Conservation (phyloP, 2,329 filamentous ascomycete species). For the Hypoxylon sp. region DNA sequence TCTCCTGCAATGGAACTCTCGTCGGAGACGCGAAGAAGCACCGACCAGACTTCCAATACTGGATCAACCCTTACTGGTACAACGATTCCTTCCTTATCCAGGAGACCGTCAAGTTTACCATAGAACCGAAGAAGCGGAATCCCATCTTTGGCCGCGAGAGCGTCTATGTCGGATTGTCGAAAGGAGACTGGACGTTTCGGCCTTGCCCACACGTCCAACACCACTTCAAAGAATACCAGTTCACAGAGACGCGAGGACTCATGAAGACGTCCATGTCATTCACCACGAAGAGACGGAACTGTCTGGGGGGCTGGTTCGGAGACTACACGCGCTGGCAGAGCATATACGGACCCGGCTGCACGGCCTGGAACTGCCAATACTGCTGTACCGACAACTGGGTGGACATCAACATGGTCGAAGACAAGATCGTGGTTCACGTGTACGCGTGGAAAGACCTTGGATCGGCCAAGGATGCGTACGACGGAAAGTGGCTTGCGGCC, state of each 20-base stretch:
- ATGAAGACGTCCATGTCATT: slow-evolving; percentile 30
- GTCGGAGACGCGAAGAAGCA: slow-evolving; percentile 15
- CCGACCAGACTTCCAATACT: slow-evolving; percentile 31
- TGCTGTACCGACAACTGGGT: slow-evolving; percentile 33
- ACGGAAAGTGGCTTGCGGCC: slow-evolving; percentile 37
- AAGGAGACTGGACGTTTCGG: slow-evolving; percentile 31
- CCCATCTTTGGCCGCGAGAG: slow-evolving; percentile 17
- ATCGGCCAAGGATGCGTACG: slow-evolving; percentile 24
- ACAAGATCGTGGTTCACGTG: slow-evolving; percentile 35
- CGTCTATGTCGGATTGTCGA: slow-evolving; percentile 2
- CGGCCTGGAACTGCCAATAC: slow-evolving; percentile 22
- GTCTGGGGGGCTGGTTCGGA: background rate
- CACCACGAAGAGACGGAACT: slow-evolving; percentile 4
- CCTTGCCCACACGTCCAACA: slow-evolving; percentile 36
- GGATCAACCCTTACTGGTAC: slow-evolving; percentile 29
- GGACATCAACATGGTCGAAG: slow-evolving; percentile 26
- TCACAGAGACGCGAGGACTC: slow-evolving; percentile 31
- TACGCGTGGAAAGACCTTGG: slow-evolving; percentile 37
- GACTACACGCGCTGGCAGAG: slow-evolving; percentile 21
- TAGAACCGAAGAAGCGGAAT: slow-evolving; percentile 25
- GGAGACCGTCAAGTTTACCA: slow-evolving; percentile 25
- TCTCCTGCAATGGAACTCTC: slow-evolving; percentile 31
- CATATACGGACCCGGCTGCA: slow-evolving; percentile 18
- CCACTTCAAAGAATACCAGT: slow-evolving; percentile 22
- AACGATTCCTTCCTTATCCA: slow-evolving; percentile 31